Base-by-base conservation (phyloP, 2,329 filamentous ascomycete species). In the Thielaviopsis populi region DNA sequence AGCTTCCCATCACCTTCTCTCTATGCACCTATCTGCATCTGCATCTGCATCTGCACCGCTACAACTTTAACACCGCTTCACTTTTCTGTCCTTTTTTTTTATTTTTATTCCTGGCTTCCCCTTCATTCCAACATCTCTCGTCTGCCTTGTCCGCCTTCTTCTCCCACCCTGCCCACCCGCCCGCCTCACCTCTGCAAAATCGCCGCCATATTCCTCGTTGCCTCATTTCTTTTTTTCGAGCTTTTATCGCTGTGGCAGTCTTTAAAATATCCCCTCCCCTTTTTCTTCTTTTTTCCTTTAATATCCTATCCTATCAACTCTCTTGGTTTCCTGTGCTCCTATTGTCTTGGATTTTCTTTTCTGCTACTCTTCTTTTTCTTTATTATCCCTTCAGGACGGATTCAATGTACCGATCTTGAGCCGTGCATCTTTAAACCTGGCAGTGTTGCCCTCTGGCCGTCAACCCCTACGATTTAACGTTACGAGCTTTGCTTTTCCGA, bases 391-490 rank as follows among this genome's bases (percentile, higher is more conserved):
- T 56, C 30, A 56, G 27, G 17, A 56, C 53, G 53, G 53, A 56
- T 56, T 56, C 53, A 27, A 56, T 56, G 53, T 56, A 37, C 37
- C 30, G 24, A 56, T 37, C 53, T 56, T 37, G 17, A 56, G 24
- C 53, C 30, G 24, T 56, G 30, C 53, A 56, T 56, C 53, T 56
- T 10, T 56, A 37, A 56, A 56, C 27, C 53, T 56, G 13, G 53
- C 53, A n/a, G 53, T 56, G 53, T 56, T 37, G 24, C 53, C 30
- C 27, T 56, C 53, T 56, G 24, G 30, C 53, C 53, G 53, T 56
- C 53, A n/a, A 22, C 53, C 53, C 53, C 53, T 37, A 56, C 53
- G 53, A 56, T 56, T 56, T 56, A 56, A 56, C 53, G 53, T 56
- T 56, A 56, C 53, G 53, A 56, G 53, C 53, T 56, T 37, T 37